phyloP scores from a whole-genome alignment of 2,329 filamentous ascomycete genomes.

The Fonsecaea multimorphosa region DNA sequence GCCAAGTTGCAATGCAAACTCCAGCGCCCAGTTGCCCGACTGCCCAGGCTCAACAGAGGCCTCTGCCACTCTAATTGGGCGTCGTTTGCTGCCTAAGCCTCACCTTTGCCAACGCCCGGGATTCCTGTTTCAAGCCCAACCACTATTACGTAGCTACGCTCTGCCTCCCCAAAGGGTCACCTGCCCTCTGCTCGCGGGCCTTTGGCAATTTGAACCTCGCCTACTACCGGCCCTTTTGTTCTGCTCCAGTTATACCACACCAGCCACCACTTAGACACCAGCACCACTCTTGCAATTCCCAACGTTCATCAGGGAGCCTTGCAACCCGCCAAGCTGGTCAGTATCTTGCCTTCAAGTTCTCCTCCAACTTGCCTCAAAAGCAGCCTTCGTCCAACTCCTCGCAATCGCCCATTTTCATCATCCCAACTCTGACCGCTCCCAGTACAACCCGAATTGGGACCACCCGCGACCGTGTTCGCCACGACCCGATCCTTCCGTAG shows the following conservation, averaged over 20 bases:
- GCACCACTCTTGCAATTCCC: conserved; percentile 8
- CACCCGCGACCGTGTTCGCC: conserved; percentile 23
- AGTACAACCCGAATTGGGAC: background rate
- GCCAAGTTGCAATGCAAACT: background rate
- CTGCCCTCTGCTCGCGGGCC: conserved; percentile 8
- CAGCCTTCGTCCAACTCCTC: background rate
- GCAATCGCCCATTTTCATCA: too few species aligned
- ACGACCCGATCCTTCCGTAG: conserved; percentile 35
- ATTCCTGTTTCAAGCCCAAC: background rate
- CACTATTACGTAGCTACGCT: conserved; percentile 20
- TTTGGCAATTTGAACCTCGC: background rate
- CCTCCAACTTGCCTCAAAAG: conserved; percentile 17
- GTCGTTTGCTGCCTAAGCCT: conserved; percentile 6
- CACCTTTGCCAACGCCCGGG: background rate
- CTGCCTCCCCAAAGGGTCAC: conserved; percentile 7
- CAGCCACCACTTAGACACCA: conserved; percentile 14
- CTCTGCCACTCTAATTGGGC: conserved; percentile 17
- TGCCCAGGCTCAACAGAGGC: background rate
- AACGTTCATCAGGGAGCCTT: conserved; percentile 21
- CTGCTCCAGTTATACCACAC: conserved; percentile 12
- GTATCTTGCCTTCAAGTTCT: conserved; percentile 14
- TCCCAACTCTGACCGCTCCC: background rate
- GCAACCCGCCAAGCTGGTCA: conserved; percentile 28
- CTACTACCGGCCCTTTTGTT: conserved; percentile 10
- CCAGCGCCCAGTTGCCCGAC: background rate